phyloP scores from a whole-genome alignment of 1,139 yeast species.

The Geotrichum citri-aurantii region DNA sequence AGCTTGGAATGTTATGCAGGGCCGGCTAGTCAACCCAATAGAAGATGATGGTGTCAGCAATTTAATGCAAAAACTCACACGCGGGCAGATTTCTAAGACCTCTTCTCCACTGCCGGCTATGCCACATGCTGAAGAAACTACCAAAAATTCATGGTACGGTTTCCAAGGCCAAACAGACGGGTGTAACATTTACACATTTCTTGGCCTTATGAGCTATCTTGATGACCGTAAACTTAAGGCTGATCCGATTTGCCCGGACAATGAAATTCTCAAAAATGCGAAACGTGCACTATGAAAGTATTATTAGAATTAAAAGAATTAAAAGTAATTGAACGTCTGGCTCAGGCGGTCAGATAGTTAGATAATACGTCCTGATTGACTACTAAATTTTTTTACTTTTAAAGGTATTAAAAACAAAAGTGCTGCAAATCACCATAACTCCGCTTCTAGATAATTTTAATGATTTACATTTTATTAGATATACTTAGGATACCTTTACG shows the following conservation, averaged over 20 bases:
- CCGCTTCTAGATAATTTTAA: no score
- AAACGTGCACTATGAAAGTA: background rate
- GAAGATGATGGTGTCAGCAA: background rate
- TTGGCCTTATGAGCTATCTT: constrained; percentile 10
- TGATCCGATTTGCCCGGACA: background rate
- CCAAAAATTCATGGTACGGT: background rate
- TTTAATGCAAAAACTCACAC: background rate
- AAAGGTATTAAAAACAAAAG: no score
- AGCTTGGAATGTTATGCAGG: background rate
- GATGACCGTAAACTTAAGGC: constrained; percentile 9
- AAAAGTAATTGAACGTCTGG: no score
- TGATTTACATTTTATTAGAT: no score
- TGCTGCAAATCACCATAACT: no score
- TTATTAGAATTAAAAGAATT: no score
- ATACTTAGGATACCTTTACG: no score
- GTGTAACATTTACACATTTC: constrained; percentile 4
- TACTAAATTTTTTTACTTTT: no score
- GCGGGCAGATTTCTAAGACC: background rate
- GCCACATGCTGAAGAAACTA: background rate
- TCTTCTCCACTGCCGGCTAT: background rate
- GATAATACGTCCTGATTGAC: no score
- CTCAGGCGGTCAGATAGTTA: no score
- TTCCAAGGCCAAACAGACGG: background rate
- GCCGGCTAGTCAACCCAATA: constrained; percentile 2
- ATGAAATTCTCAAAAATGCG: constrained; percentile 5